A percentile compares a stretch with the other conserved stretches of the same genome.
These are phyloP conservation scores for Pseudogymnoascus sp. DNA, from an alignment of 2,329 filamentous ascomycete species.

Conservation along the genomic window DNA sequence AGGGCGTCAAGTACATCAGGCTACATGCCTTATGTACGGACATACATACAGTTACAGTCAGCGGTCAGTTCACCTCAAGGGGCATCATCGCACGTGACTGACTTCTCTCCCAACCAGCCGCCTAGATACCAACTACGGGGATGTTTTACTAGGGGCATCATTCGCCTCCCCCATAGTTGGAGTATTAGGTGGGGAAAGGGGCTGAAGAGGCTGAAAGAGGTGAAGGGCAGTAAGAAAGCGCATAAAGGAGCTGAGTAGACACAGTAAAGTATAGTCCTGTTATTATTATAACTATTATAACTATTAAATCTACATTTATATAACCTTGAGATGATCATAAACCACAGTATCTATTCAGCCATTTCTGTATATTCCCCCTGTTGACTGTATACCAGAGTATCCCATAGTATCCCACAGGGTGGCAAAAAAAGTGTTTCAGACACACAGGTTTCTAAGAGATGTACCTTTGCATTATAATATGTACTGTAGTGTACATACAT, in stretches of 20 bases:
- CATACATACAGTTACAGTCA: too few species aligned
- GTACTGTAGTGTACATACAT: neutral
- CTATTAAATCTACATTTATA: neutral
- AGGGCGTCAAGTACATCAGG: neutral
- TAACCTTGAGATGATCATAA: too few species aligned
- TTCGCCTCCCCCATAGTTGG: neutral
- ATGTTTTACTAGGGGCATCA: too few species aligned
- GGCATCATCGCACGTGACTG: neutral
- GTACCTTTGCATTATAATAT: neutral
- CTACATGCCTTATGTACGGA: neutral
- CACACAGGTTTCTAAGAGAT: neutral
- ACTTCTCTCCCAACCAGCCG: neutral
- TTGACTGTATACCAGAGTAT: neutral
- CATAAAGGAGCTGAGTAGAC: neutral
- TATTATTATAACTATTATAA: neutral
- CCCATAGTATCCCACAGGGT: neutral
- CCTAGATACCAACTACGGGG: neutral
- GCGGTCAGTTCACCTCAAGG: neutral
- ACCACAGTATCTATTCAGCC: neutral
- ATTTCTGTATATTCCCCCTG: neutral
- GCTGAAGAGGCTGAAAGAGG: constrained; percentile 3
- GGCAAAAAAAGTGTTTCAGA: constrained; percentile 6
- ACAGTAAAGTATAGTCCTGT: neutral
- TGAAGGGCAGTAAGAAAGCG: neutral
- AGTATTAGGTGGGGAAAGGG: neutral